Conservation (phyloP, 805 yeast species). For the Priceomyces medius region DNA sequence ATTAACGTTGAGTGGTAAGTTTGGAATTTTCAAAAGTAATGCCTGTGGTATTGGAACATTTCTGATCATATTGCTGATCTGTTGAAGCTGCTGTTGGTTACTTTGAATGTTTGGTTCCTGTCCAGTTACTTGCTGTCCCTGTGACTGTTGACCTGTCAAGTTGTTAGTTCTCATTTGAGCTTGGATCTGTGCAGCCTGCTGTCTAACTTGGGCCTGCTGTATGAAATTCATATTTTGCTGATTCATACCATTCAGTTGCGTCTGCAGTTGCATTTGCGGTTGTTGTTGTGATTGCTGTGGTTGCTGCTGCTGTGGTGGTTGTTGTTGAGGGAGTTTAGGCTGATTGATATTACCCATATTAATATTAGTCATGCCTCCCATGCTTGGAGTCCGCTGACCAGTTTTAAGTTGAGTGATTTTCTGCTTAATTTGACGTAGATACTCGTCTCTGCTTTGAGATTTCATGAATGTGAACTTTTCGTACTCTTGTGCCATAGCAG, state of each 20-base stretch:
- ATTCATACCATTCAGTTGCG: slow-evolving; percentile 16
- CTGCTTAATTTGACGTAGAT: slow-evolving; percentile 43
- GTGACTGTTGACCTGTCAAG: slow-evolving; percentile 10
- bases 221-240: slow-evolving; percentile 23
- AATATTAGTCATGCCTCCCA: slow-evolving; percentile 13
- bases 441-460: slow-evolving; percentile 57
- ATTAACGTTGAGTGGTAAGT: slow-evolving; percentile 70
- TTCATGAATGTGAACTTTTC: slow-evolving; percentile 65
- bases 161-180: slow-evolving; percentile 20
- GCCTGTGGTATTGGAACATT: slow-evolving; percentile 72
- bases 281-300: slow-evolving; percentile 32
- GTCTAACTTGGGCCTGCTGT: slow-evolving; percentile 51
- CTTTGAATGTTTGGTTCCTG: slow-evolving; percentile 18
- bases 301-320: slow-evolving; percentile 28
- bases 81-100: slow-evolving; percentile 36
- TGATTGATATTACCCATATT: slow-evolving; percentile 14
- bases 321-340: slow-evolving; percentile 17
- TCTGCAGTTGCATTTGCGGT: slow-evolving; percentile 51
- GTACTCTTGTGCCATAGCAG: slow-evolving; percentile 61
- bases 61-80: slow-evolving; percentile 47
- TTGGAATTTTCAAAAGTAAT: slow-evolving; percentile 65
- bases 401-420: slow-evolving; percentile 35
- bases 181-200: slow-evolving; percentile 47
- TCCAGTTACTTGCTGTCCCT: slow-evolving; percentile 21
- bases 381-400: slow-evolving; percentile 14